A percentile compares a stretch with the other conserved stretches of the same genome.
These are phyloP conservation scores for Sporisorium iseilematis-ciliati DNA, from an alignment of 1,284 basidiomycete species.

Conservation along the genomic window DNA sequence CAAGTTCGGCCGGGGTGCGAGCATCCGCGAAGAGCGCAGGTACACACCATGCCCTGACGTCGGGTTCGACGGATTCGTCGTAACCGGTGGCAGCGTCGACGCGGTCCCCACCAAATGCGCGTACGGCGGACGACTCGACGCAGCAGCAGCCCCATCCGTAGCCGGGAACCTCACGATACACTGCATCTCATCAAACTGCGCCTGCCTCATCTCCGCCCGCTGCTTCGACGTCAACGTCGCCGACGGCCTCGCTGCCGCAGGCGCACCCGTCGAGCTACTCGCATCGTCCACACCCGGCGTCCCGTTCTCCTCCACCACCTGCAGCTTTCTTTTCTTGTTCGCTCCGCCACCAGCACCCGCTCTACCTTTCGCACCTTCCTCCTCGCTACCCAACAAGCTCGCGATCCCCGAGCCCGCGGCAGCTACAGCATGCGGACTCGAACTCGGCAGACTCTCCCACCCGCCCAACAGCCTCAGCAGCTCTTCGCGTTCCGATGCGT, in stretches of 20 bases:
- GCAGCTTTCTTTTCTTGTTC: conserved; percentile 52
- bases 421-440: conserved; percentile 55
- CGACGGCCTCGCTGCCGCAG: conserved; percentile 19
- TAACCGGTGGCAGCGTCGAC: conserved; percentile 60
- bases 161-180: conserved; percentile 63
- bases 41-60: conserved; percentile 64
- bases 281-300: conserved; percentile 35
- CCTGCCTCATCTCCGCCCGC: conserved; percentile 59
- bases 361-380: conserved; percentile 31
- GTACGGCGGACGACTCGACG: conserved; percentile 55
- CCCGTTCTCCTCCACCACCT: conserved; percentile 34
- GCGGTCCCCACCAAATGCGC: conserved; percentile 66
- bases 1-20: conserved; percentile 63
- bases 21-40: conserved; percentile 66
- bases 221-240: conserved; percentile 52
- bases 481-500: conserved; percentile 89
- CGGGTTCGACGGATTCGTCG: conserved; percentile 51
- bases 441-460: conserved; percentile 66
- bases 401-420: conserved; percentile 64
- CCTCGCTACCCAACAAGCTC: conserved; percentile 32
- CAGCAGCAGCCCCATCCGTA: conserved; percentile 10
- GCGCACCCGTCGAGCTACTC: conserved; percentile 13
- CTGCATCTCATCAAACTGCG: conserved; percentile 64
- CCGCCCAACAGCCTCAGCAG: conserved; percentile 81
- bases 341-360: conserved; percentile 19